Base-by-base conservation (phyloP, 2,329 filamentous ascomycete genomes). In the Colletotrichum sp. region DNA sequence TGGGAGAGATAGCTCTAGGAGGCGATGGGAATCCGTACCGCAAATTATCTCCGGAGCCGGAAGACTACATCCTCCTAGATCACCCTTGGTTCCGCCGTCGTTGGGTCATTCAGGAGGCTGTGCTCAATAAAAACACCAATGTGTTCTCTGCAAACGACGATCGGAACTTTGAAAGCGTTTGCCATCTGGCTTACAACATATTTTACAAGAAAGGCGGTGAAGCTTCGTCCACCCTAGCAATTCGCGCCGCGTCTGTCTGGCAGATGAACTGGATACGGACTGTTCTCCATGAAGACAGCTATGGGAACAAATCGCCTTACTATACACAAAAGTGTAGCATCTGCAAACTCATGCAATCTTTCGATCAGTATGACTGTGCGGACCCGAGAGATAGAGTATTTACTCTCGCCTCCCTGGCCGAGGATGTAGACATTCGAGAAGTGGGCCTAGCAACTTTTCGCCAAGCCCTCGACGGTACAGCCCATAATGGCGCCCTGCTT, bases 381-480 rank as follows among this genome's bases (percentile, higher is more conserved):
- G 43, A 52, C 12, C 43, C 43, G 6, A 52, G 43, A 21, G 43
- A 52, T 7, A 52, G 6, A 0, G n/a, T 52, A 2, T 52, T 52
- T 5, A 52, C 43, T 3, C 43, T 52, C 43, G 43, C 43, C 0
- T 52, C 43, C n/a, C 0, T 52, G 10, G 43, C 43, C 6, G 1
- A 1, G 3, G 43, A 52, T 21, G 43, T 52, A 52, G 43, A 52
- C 10, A 52, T 0, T 13, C 43, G 6, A 52, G 10, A 52, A 3
- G 43, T 52, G 10, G 43, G 5, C 43, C 6, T 52, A 2, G 10
- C 43, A 7, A 13, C n/a, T 24, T 52, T 52, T 52, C 43, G n/a
- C 0, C n/a, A 13, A 0, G 43, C 43, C 0, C 0, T 52, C 7
- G 43, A 52, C n/a, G 10, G n/a, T 13, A 7, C 3, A 48, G 1